These are phyloP conservation scores for Chrysoporthe cubensis DNA, from an alignment of 2,329 filamentous ascomycete species.

Conservation along the genomic window DNA sequence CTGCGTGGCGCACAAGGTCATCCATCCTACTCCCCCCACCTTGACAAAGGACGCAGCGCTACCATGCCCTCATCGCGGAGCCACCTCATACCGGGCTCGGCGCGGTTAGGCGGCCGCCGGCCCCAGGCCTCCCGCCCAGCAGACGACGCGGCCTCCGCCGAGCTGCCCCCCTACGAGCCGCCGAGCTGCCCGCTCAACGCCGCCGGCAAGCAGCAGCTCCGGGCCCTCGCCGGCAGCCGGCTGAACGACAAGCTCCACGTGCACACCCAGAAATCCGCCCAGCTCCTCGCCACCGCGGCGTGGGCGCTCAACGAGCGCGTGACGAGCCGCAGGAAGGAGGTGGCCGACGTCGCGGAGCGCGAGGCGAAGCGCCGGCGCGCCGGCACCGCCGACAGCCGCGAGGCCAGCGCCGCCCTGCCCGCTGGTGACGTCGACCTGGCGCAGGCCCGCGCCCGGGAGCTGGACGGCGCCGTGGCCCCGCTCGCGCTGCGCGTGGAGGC, in stretches of 20 bases:
- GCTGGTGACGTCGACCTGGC: conserved; percentile 7
- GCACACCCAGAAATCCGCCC: conserved; percentile 50
- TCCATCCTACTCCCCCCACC: neutral
- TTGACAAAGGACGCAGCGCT: neutral
- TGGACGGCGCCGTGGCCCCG: conserved; percentile 45
- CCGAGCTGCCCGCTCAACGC: conserved; percentile 51
- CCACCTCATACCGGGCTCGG: neutral
- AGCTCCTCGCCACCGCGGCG: conserved; percentile 49
- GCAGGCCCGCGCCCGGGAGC: conserved; percentile 31
- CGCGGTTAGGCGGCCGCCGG: conserved; percentile 33
- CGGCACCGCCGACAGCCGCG: conserved; percentile 2
- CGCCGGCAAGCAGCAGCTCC: conserved; percentile 43
- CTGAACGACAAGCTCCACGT: conserved; percentile 48
- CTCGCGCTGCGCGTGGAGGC: conserved; percentile 52
- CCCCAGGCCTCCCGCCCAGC: conserved; percentile 2
- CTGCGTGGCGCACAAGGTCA: neutral
- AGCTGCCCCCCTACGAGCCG: conserved; percentile 56
- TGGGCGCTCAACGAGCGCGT: conserved; percentile 53
- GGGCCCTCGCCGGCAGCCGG: conserved; percentile 47
- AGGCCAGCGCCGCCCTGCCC: neutral
- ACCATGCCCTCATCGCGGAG: conserved; percentile 12
- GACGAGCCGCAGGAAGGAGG: conserved; percentile 34
- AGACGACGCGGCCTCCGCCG: conserved; percentile 29
- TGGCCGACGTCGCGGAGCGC: neutral
- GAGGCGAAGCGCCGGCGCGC: conserved; percentile 5